A percentile compares a stretch with the other conserved stretches of the same genome.
Evolutionary conservation across 179 eudicot species (phyloP).

Genomic region (Beta macrorhiza): DNA sequence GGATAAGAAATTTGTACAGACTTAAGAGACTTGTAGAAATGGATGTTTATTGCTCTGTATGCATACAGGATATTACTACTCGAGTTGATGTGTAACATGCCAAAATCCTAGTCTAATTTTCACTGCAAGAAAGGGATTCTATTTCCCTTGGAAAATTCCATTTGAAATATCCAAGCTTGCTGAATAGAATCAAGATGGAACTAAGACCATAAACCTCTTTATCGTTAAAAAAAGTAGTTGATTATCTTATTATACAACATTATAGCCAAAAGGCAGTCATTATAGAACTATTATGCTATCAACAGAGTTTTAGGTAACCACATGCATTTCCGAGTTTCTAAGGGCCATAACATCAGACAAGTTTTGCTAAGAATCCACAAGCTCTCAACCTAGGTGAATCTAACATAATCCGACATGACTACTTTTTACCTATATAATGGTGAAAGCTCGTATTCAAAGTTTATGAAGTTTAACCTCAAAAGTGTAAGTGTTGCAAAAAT

Average conservation of each 20-base stretch:
- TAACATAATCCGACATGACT: too few species aligned
- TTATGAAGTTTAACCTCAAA: not conserved
- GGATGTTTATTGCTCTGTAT: not conserved
- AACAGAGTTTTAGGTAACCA: not conserved
- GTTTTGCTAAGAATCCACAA: not conserved
- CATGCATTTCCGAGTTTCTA: not conserved
- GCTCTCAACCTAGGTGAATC: not conserved
- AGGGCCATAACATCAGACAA: not conserved
- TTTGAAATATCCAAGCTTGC: not conserved
- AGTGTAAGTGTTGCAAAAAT: too few species aligned
- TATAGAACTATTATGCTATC: not conserved
- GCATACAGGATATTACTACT: not conserved
- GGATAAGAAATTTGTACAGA: not conserved
- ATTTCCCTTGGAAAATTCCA: not conserved
- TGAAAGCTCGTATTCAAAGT: too few species aligned
- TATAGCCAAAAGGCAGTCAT: not conserved
- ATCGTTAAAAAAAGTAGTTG: not conserved
- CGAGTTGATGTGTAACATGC: not conserved
- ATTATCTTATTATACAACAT: not conserved
- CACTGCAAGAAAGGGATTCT: not conserved
- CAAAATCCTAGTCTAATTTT: not conserved
- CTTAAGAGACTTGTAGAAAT: not conserved
- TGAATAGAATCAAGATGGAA: not conserved
- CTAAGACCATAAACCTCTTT: slow-evolving; percentile 4
- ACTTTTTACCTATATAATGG: too few species aligned